phyloP scores from a whole-genome alignment of 164 flowering plant species.

The Annona squamosa region DNA sequence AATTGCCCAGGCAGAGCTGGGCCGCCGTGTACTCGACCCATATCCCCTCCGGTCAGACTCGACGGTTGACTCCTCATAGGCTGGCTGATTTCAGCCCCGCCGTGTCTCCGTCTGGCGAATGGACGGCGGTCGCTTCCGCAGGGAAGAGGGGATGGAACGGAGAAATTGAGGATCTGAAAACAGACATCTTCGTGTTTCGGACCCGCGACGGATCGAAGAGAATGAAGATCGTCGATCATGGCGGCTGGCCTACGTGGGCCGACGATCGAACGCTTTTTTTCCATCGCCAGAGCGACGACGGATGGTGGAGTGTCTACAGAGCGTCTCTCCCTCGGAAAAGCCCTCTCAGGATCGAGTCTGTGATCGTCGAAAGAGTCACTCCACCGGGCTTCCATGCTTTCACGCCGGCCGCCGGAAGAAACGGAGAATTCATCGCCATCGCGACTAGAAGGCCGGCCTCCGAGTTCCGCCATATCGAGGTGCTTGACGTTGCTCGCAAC shows the following conservation, averaged over 20 bases:
- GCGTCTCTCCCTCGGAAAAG: slow-evolving; percentile 35
- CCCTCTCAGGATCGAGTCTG: slow-evolving; percentile 22
- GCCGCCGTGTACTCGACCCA: slow-evolving; percentile 77
- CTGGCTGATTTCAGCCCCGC: slow-evolving; percentile 80
- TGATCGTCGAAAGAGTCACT: slow-evolving; percentile 52
- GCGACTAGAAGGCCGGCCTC: slow-evolving; percentile 71
- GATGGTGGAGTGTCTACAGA: slow-evolving; percentile 71
- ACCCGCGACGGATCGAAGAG: slow-evolving; percentile 63
- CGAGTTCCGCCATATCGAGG: slow-evolving; percentile 65
- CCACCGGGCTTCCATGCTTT: slow-evolving; percentile 87
- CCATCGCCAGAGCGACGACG: slow-evolving; percentile 60
- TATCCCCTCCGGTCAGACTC: slow-evolving; percentile 42
- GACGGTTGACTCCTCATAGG: slow-evolving; percentile 59
- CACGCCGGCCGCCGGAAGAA: slow-evolving; percentile 60
- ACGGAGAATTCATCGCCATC: slow-evolving; percentile 49
- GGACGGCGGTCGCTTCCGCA: slow-evolving; percentile 80
- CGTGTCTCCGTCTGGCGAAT: slow-evolving; percentile 71
- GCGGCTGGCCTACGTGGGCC: slow-evolving; percentile 91
- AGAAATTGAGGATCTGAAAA: slow-evolving; percentile 59
- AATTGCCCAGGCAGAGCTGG: slow-evolving; percentile 63
- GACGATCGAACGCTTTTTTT: slow-evolving; percentile 69
- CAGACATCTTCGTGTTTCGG: slow-evolving; percentile 60
- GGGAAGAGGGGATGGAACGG: slow-evolving; percentile 74
- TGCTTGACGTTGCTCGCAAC: slow-evolving; percentile 36
- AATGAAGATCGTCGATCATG: slow-evolving; percentile 57